Evolutionary conservation across 345 rosid genomes (phyloP).

Genomic region (Luvunga scandens): DNA sequence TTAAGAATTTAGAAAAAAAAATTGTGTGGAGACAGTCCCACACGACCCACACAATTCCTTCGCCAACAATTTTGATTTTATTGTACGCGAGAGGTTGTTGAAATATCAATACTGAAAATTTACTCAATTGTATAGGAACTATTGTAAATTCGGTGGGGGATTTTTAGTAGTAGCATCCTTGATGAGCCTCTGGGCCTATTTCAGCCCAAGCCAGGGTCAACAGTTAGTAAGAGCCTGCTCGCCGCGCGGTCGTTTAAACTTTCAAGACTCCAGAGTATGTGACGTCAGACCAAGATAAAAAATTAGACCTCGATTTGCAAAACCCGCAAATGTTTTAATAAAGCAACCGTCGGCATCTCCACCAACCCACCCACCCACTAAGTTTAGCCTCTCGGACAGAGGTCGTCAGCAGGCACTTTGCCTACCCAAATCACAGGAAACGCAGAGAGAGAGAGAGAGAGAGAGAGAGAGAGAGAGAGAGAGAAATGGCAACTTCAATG

Average conservation of each 20-base stretch:
- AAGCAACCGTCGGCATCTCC: not conserved
- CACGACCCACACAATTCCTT: too few relatives aligned
- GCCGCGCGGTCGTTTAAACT: too few relatives aligned
- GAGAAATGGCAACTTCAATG: slow-evolving; percentile 45
- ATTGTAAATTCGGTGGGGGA: too few relatives aligned
- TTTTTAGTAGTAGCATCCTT: too few relatives aligned
- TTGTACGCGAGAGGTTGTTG: too few relatives aligned
- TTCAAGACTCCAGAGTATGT: not conserved
- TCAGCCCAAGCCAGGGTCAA: not conserved
- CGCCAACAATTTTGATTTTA: too few relatives aligned
- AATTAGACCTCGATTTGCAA: not conserved
- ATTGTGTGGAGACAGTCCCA: too few relatives aligned
- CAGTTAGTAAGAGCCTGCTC: not conserved
- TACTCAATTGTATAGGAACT: too few relatives aligned
- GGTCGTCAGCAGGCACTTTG: not conserved
- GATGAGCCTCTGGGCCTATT: too few relatives aligned
- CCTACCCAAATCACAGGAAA: not conserved
- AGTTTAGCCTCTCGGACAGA: slow-evolving; percentile 1
- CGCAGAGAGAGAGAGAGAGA: slow-evolving; percentile 4
- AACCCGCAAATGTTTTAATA: not conserved
- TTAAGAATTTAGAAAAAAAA: too few relatives aligned
- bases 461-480: slow-evolving; percentile 10
- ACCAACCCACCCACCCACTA: slow-evolving; percentile 7
- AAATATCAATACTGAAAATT: too few relatives aligned
- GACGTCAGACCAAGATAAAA: not conserved